Conservation (phyloP, 805 yeast species). For the Saccharomycopsis synnaedendra region DNA sequence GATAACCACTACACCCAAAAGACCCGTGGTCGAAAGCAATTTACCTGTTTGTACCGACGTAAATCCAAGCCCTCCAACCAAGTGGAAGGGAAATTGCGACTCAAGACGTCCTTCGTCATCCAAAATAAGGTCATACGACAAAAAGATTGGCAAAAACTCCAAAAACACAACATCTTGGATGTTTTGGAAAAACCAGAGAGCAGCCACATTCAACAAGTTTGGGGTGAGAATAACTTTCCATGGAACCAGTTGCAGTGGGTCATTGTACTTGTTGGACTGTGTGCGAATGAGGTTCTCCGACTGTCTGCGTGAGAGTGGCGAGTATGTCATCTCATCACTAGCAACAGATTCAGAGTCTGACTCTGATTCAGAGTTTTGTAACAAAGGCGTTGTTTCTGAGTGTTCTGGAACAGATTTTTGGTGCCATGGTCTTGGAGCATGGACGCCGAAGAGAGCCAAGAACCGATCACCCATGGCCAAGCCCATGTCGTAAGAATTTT, state of each 20-base stretch:
- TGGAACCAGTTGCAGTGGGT: slow-evolving; percentile 15
- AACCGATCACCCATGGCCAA: slow-evolving; percentile 32
- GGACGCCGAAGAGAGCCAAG: slow-evolving; percentile 18
- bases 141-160: slow-evolving; percentile 45
- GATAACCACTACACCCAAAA: slow-evolving; percentile 32
- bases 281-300: slow-evolving; percentile 21
- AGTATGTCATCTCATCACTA: not conserved
- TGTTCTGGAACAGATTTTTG: slow-evolving; percentile 17
- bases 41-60: slow-evolving; percentile 30
- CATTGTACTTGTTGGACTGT: slow-evolving; percentile 20
- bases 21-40: slow-evolving; percentile 32
- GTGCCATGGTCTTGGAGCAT: too few relatives aligned
- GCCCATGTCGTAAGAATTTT: slow-evolving; percentile 32
- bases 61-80: slow-evolving; percentile 37
- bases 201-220: slow-evolving; percentile 28
- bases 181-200: slow-evolving; percentile 21
- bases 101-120: slow-evolving; percentile 19
- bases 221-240: slow-evolving; percentile 24
- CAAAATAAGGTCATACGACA: slow-evolving; percentile 28
- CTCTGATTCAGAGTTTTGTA: not conserved
- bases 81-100: slow-evolving; percentile 29
- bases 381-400: not conserved
- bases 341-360: not conserved
- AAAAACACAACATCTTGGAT: slow-evolving; percentile 36
- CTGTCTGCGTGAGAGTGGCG: slow-evolving; percentile 20